A percentile compares a stretch with the other conserved stretches of the same genome.
phyloP scores from a whole-genome alignment of 768 basidiomycete species.

The Tephrocybe rancida region DNA sequence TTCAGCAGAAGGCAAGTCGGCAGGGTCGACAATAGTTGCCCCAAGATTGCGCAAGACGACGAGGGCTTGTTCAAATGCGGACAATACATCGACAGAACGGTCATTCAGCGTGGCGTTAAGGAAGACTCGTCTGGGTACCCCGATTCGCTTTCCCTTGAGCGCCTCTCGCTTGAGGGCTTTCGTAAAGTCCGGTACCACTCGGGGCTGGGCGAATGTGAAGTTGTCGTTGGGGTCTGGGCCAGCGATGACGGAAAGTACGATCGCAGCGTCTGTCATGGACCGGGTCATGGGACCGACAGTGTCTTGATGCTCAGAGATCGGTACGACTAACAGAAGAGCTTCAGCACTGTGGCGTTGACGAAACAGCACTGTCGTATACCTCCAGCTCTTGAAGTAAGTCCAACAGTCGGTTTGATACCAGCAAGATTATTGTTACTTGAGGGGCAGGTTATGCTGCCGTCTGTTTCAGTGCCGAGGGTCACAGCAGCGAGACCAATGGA shows the following conservation, averaged over 20 bases:
- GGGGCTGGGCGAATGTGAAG: slow-evolving; percentile 55
- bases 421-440: slow-evolving; percentile 54
- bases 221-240: slow-evolving; percentile 58
- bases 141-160: slow-evolving; percentile 52
- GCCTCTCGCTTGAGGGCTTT: slow-evolving; percentile 51
- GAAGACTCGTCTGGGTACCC: slow-evolving; percentile 49
- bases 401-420: slow-evolving; percentile 64
- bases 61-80: slow-evolving; percentile 43
- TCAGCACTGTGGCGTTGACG: background rate
- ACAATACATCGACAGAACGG: slow-evolving; percentile 34
- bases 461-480: slow-evolving; percentile 51
- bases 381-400: slow-evolving; percentile 60
- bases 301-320: slow-evolving; percentile 59
- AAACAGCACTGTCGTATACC: slow-evolving; percentile 31
- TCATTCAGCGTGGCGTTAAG: slow-evolving; percentile 33
- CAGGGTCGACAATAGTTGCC: slow-evolving; percentile 61
- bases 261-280: slow-evolving; percentile 55
- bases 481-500: slow-evolving; percentile 55
- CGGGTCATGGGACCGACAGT: slow-evolving; percentile 60
- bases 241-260: slow-evolving; percentile 57
- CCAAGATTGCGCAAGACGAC: slow-evolving; percentile 39
- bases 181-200: slow-evolving; percentile 53
- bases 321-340: slow-evolving; percentile 41
- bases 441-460: slow-evolving; percentile 59
- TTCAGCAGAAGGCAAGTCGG: slow-evolving; percentile 57